Evolutionary conservation across 179 eudicot genomes (phyloP).

Genomic region (Gypsophila paniculata): DNA sequence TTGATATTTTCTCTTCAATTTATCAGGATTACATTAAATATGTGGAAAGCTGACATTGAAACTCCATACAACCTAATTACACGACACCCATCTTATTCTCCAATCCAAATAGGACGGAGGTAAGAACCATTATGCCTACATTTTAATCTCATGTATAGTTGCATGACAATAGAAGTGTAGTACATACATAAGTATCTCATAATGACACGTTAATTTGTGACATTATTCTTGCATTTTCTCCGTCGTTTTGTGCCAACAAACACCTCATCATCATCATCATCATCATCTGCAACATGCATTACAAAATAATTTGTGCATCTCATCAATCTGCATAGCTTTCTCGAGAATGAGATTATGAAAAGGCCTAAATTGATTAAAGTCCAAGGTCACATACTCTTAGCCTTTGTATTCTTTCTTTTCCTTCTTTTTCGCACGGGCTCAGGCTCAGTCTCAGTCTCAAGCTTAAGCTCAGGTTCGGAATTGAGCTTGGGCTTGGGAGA

Average conservation of each 20-base stretch:
- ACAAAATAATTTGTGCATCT: not conserved
- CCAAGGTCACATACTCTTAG: slow-evolving; percentile 12
- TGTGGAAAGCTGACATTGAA: too few species aligned
- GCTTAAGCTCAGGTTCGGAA: not conserved
- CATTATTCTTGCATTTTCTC: not conserved
- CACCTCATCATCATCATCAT: not conserved
- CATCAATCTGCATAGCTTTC: not conserved
- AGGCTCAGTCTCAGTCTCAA: not conserved
- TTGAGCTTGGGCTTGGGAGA: slow-evolving; percentile 1
- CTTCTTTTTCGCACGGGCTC: not conserved
- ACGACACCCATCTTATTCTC: too few species aligned
- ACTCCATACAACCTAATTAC: too few species aligned
- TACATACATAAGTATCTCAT: too few species aligned
- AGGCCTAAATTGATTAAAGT: not conserved
- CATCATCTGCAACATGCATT: slow-evolving; percentile 6
- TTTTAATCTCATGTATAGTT: too few species aligned
- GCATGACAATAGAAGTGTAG: too few species aligned
- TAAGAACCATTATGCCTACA: too few species aligned
- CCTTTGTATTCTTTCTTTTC: slow-evolving; percentile 2
- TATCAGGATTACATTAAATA: too few species aligned
- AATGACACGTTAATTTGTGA: not conserved
- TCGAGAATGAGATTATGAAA: not conserved
- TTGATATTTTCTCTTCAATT: too few species aligned
- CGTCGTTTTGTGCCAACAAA: not conserved
- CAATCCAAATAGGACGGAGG: too few species aligned